Evolutionary conservation across 768 basidiomycete genomes (phyloP).

Genomic region (Mrakia gelida): DNA sequence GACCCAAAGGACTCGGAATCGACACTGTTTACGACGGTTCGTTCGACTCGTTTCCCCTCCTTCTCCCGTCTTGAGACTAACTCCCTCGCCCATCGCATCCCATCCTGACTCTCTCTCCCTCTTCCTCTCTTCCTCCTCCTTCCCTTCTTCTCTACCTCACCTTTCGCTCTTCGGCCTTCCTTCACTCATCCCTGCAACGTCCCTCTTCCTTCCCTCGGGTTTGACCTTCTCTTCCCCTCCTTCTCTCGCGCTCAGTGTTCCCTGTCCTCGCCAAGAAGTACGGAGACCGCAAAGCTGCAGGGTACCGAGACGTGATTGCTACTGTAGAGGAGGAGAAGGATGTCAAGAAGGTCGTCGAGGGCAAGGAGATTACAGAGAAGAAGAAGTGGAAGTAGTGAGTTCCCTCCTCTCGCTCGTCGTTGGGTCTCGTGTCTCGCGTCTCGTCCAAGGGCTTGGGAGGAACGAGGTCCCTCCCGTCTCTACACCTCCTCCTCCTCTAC

Average conservation of each 20-base stretch:
- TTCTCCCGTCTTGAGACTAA: neutral
- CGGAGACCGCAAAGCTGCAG: constrained; percentile 38
- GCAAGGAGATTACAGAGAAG: constrained; percentile 38
- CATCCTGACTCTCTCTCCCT: neutral
- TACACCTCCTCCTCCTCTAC: neutral
- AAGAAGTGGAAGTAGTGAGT: constrained; percentile 46
- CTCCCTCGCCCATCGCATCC: neutral
- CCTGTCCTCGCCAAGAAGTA: constrained; percentile 39
- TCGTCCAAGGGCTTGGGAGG: neutral
- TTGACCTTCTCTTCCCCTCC: neutral
- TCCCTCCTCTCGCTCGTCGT: too few species aligned
- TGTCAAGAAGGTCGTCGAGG: constrained; percentile 38
- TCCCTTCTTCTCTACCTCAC: neutral
- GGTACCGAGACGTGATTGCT: constrained; percentile 39
- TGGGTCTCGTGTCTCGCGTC: neutral
- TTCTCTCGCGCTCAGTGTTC: constrained; percentile 7
- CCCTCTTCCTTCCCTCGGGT: neutral
- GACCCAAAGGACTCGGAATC: constrained; percentile 38
- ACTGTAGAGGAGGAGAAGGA: constrained; percentile 43
- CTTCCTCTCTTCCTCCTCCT: neutral
- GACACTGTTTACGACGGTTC: constrained; percentile 40
- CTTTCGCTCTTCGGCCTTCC: too few species aligned
- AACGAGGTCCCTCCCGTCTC: neutral
- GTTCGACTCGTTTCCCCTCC: constrained; percentile 34
- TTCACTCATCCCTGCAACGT: neutral